A percentile compares a stretch with the other conserved stretches of the same genome.
Evolutionary conservation across 2,329 filamentous ascomycete species (phyloP).

Genomic region (Microcyclospora pomicola): DNA sequence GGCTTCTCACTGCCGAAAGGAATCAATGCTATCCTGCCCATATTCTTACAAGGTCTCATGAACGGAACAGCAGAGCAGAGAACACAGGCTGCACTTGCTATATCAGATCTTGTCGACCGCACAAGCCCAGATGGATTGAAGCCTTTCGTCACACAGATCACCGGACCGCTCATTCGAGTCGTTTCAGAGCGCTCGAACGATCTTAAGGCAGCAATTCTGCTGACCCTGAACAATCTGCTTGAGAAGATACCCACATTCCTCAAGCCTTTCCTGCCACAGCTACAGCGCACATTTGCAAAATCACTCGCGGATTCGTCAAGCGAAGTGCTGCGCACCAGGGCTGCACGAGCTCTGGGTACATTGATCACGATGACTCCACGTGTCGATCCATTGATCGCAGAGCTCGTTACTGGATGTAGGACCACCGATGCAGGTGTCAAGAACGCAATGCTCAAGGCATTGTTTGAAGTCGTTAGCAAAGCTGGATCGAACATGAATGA

Average conservation of each 20-base stretch:
- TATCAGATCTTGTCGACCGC: constrained; percentile 90
- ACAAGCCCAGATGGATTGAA: constrained; percentile 78
- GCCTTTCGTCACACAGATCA: constrained; percentile 94
- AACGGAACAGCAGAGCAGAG: constrained; percentile 88
- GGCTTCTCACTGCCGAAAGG: constrained; percentile 90
- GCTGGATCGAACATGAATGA: constrained; percentile 93
- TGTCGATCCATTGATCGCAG: constrained; percentile 83
- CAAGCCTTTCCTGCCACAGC: constrained; percentile 91
- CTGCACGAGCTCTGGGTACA: constrained; percentile 86
- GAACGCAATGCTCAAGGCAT: constrained; percentile 90
- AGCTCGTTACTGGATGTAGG: constrained; percentile 90
- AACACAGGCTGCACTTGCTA: constrained; percentile 79
- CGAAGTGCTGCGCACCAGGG: constrained; percentile 71
- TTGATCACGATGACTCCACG: constrained; percentile 90
- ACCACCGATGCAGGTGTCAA: constrained; percentile 75
- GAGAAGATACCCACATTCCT: constrained; percentile 93
- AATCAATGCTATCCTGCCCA: constrained; percentile 88
- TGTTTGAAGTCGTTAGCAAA: constrained; percentile 94
- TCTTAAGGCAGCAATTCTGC: constrained; percentile 85
- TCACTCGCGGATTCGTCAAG: constrained; percentile 87
- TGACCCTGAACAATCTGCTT: constrained; percentile 85
- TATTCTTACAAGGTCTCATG: constrained; percentile 95
- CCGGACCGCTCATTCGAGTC: constrained; percentile 91
- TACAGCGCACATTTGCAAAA: constrained; percentile 94
- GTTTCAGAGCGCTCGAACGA: constrained; percentile 93